Evolutionary conservation across 1,284 basidiomycete genomes (phyloP).

Genomic region (Cryptococcus floricola): DNA sequence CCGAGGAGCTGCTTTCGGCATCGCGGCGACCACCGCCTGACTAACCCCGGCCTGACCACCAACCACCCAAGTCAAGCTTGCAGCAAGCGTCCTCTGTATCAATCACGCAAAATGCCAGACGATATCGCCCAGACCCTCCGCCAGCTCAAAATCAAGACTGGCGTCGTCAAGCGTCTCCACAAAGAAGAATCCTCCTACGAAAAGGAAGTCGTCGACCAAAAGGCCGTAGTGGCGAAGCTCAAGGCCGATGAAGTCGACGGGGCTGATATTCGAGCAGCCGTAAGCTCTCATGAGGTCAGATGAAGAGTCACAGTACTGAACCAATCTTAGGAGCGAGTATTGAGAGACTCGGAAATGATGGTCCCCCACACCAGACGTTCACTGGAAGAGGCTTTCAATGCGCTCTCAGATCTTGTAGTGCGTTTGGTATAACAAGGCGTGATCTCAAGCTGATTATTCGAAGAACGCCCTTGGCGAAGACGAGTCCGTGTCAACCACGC

Average conservation of each 20-base stretch:
- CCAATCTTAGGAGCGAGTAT: constrained; percentile 59
- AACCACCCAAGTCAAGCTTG: too few relatives aligned
- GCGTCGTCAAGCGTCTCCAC: constrained; percentile 63
- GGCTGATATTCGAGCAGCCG: constrained; percentile 76
- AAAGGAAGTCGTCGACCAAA: constrained; percentile 63
- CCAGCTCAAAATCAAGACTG: constrained; percentile 77
- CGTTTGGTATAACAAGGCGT: constrained; percentile 42
- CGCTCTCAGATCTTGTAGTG: constrained; percentile 67
- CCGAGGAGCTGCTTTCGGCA: too few relatives aligned
- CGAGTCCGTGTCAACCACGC: constrained; percentile 14
- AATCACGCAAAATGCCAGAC: constrained; percentile 27
- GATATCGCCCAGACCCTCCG: constrained; percentile 32
- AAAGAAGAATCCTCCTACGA: constrained; percentile 70
- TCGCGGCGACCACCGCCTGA: too few relatives aligned
- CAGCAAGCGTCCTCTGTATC: too few relatives aligned
- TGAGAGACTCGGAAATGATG: constrained; percentile 78
- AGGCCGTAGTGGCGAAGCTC: constrained; percentile 62
- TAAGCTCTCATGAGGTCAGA: constrained; percentile 49
- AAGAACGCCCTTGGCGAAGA: constrained; percentile 24
- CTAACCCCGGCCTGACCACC: too few relatives aligned
- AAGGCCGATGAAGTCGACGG: constrained; percentile 64
- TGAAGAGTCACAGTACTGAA: not conserved
- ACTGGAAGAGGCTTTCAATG: constrained; percentile 60
- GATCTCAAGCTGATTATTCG: not conserved
- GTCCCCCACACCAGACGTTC: constrained; percentile 63